These are phyloP conservation scores for Ampelomyces quisqualis DNA, from an alignment of 2,329 filamentous ascomycete genomes.

Conservation along the genomic window DNA sequence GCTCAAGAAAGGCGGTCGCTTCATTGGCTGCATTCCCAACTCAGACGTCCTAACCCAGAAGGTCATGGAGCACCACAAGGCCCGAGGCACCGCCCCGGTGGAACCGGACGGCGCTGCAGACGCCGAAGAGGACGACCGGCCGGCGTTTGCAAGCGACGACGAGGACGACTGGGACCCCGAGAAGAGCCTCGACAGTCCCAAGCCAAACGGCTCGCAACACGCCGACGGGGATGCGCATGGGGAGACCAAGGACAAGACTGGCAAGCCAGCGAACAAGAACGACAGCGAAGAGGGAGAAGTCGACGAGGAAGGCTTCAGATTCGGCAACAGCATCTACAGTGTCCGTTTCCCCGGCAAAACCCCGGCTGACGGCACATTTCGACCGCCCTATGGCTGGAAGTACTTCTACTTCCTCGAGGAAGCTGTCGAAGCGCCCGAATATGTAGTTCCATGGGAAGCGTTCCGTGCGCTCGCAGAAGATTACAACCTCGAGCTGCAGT, in stretches of 20 bases:
- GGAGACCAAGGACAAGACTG: conserved; percentile 19
- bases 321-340: conserved; percentile 91
- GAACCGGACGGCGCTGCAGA: conserved; percentile 25
- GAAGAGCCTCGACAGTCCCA: conserved; percentile 45
- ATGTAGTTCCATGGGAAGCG: conserved; percentile 96
- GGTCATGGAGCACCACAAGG: conserved; percentile 74
- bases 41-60: conserved; percentile 82
- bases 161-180: conserved; percentile 50
- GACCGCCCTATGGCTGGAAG: conserved; percentile 95
- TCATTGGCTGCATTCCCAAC: conserved; percentile 95
- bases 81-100: conserved; percentile 43
- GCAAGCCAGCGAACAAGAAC: conserved; percentile 47
- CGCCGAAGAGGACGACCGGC: conserved; percentile 37
- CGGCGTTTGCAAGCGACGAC: conserved; percentile 41
- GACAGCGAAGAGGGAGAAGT: conserved; percentile 50
- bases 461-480: conserved; percentile 95
- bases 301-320: conserved; percentile 59
- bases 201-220: conserved; percentile 42
- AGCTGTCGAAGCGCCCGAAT: conserved; percentile 94
- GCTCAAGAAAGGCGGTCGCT: conserved; percentile 89
- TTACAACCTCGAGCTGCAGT: conserved; percentile 93
- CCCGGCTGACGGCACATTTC: conserved; percentile 83
- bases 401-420: conserved; percentile 97
- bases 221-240: conserved; percentile 27
- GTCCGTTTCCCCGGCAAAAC: conserved; percentile 84